Evolutionary conservation across 495 filamentous ascomycete species (phyloP), one percentile per base, ranked within the genome.

Genomic region (Penicillium paxilli): DNA sequence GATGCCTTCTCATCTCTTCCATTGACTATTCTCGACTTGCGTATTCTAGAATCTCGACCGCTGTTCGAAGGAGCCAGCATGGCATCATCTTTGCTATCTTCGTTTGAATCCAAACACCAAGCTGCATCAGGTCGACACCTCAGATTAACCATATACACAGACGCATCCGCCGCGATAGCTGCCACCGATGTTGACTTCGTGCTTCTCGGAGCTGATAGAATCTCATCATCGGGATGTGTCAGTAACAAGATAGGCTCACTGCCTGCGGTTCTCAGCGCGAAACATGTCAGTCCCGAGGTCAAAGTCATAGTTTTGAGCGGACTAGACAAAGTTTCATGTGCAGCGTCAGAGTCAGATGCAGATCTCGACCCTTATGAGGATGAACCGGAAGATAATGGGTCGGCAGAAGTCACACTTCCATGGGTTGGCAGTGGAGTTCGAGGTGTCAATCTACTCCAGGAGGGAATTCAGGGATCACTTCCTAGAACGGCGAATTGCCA

Each of bases 201-300:
- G 6, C 59, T 88, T 0, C 69, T 90, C 3, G 87, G 87, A 5
- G 83, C 84, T 11, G 87, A 90, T 50, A 69, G 77, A 14, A 83
- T 89, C 26, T 77, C 81, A 9, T 59, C 69, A 0, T 37, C 44
- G 0, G 73, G 76, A 10, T 82, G 82, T 1, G 80, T 88, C 4
- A 81, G 78, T 56, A 89, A 88, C 68, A 90, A 90, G 60, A 83
- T 76, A 0, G 86, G 87, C 3, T 84, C 82, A 0, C 62, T 88
- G 0, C 76, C 86, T 1, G 74, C 77, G 2, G 74, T 81, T 0
- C 67, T 86, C 1, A 67, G 76, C 42, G 77, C 80, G 0, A 78
- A 70, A 24, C 60, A 78, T 38, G 62, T 79, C 2, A 64, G 67
- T 6, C 74, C 78, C 0, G 46, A 41, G 0, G 72, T 64, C 3